Base-by-base conservation (phyloP, 2,329 filamentous ascomycete genomes). In the Aspergillus sclerotialis region DNA sequence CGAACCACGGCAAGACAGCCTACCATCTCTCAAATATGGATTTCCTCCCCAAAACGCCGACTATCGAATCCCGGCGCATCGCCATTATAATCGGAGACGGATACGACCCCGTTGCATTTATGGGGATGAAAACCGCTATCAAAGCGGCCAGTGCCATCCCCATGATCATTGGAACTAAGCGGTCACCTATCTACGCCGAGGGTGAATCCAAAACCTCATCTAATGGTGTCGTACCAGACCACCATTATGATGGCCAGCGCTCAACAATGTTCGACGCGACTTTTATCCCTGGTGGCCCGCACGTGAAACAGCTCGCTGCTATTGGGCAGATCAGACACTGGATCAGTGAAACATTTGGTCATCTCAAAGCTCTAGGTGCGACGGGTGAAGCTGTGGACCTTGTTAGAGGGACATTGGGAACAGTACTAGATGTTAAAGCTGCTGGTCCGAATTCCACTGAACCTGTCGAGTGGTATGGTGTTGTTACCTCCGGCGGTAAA, bases 41-140 rank as follows among this genome's bases (percentile, higher is more conserved):
- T 5, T 83, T 77, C 49, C 60, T 73, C 1, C 76, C 83, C 0
- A 57, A 69, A 39, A 68, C 68, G 10, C 77, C 81, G 0, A 85
- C 78, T 0, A 86, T 92, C 44, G 74, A 70, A 1, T 78, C 78
- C 1, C 81, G 85, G 2, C 76, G 80, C 25, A 70, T 92, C 3
- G 84, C 82, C 10, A 82, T 92, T 48, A 67, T 92, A 10, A 76
- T 92, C 16, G 83, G 78, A 2, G 84, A 92, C 40, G 84, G 84
- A 1, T 92, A 81, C 52, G 84, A 92, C 45, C 56, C 72, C 1
- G 50, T 72, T 1, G 73, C 79, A 3, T 87, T 84, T 53, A 69
- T 71, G 16, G 78, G 75, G 4, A 73, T 88, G 19, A 77, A 80
- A 38, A 70, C 71, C 0, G 80, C 79, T 0, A 55, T 88, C 4